These are phyloP conservation scores for Phytophthora melonis DNA, from an alignment of 352 stramenopile species.

Conservation along the genomic window DNA sequence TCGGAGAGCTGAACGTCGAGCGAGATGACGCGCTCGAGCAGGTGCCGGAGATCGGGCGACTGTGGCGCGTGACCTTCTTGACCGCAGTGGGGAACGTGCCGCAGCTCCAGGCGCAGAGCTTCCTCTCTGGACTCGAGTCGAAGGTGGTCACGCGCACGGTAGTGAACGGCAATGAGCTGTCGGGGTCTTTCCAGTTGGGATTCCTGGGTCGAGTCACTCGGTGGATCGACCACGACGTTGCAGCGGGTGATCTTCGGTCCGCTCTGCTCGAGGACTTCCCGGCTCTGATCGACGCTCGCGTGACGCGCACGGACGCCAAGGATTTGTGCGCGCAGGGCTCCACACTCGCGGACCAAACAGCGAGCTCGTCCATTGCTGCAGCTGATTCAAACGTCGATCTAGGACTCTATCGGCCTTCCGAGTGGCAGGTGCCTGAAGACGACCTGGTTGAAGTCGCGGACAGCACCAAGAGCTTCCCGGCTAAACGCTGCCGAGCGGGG, in stretches of 20 bases:
- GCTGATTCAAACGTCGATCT: slow-evolving; percentile 28
- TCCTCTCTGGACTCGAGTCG: slow-evolving; percentile 81
- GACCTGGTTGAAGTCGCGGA: slow-evolving; percentile 46
- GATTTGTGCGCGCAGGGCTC: slow-evolving; percentile 66
- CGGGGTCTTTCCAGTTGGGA: slow-evolving; percentile 83
- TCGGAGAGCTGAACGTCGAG: slow-evolving; percentile 59
- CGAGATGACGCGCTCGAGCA: slow-evolving; percentile 63
- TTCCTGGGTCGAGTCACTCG: slow-evolving; percentile 75
- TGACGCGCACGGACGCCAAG: slow-evolving; percentile 74
- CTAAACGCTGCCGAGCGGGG: slow-evolving; percentile 89
- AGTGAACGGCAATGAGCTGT: slow-evolving; percentile 87
- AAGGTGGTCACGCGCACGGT: slow-evolving; percentile 77
- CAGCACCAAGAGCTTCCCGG: slow-evolving; percentile 55
- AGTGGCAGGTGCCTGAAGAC: slow-evolving; percentile 69
- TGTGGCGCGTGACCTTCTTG: slow-evolving; percentile 94
- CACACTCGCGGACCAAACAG: slow-evolving; percentile 62
- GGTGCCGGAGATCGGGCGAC: slow-evolving; percentile 66
- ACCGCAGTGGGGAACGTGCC: slow-evolving; percentile 87
- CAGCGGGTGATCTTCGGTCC: slow-evolving; percentile 62
- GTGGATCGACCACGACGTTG: slow-evolving; percentile 74
- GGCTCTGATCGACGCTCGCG: slow-evolving; percentile 69
- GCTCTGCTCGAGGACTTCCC: slow-evolving; percentile 57
- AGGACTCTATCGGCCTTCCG: slow-evolving; percentile 47
- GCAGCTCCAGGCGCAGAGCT: slow-evolving; percentile 76
- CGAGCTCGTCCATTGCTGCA: slow-evolving; percentile 43